Percentiles rank a stretch among this genome's conserved stretches.
Evolutionary conservation across 2,329 filamentous ascomycete genomes (phyloP).

Genomic region (Epichloe gansuensis): DNA sequence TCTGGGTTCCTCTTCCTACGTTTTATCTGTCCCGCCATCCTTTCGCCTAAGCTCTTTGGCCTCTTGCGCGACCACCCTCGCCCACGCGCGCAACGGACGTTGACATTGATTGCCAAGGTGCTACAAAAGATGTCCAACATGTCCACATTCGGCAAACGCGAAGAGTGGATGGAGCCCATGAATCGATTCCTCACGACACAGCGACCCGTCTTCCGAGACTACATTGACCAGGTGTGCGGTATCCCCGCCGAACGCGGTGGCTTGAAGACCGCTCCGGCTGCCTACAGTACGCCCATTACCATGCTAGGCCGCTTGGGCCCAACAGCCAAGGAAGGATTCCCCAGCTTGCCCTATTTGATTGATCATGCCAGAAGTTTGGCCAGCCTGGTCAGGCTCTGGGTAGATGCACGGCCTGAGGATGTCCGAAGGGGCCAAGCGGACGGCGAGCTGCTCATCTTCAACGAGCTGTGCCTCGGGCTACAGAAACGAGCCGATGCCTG

Average conservation of each 20-base stretch:
- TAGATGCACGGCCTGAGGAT: constrained; percentile 38
- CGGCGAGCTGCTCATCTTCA: constrained; percentile 42
- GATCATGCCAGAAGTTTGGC: constrained; percentile 81
- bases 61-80: constrained; percentile 72
- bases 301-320: constrained; percentile 74
- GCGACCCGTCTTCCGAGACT: constrained; percentile 69
- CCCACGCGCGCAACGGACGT: constrained; percentile 67
- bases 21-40: constrained; percentile 91
- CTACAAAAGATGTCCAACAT: constrained; percentile 85
- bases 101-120: constrained; percentile 86
- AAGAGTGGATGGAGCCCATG: constrained; percentile 99
- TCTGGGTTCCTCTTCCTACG: constrained; percentile 89
- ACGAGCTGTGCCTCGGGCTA: constrained; percentile 35
- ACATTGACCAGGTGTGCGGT: constrained; percentile 74
- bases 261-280: constrained; percentile 54
- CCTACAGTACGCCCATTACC: constrained; percentile 84
- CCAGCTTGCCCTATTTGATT: constrained; percentile 82
- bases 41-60: constrained; percentile 89
- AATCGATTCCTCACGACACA: constrained; percentile 71
- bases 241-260: constrained; percentile 60
- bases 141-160: constrained; percentile 83
- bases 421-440: constrained; percentile 21
- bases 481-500: constrained; percentile 40
- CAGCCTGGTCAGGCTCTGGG: constrained; percentile 69
- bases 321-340: constrained; percentile 79